phyloP scores from a whole-genome alignment of 768 basidiomycete species.

The Rhodocollybia butyracea region DNA sequence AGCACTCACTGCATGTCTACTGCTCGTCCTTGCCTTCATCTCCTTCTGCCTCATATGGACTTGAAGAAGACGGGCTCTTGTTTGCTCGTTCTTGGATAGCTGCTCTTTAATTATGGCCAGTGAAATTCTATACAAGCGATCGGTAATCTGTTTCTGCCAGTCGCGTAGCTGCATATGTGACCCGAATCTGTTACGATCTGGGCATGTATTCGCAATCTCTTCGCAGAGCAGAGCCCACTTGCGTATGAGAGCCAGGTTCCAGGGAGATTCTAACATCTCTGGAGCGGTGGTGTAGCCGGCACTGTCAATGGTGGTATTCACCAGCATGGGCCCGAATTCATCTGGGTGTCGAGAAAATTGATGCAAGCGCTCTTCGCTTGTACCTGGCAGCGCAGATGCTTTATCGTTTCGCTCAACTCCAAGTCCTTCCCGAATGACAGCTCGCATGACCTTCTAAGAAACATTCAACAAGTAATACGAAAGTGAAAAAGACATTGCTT shows the following conservation, averaged over 20 bases:
- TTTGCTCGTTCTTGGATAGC: not conserved
- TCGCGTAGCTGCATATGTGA: not conserved
- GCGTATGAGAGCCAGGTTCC: not conserved
- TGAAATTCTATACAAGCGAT: not conserved
- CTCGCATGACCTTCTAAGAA: not conserved
- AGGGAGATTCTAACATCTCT: not conserved
- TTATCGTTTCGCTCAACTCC: not conserved
- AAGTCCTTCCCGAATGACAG: not conserved
- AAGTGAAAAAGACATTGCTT: not conserved
- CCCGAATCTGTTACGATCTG: not conserved
- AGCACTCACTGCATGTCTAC: not conserved
- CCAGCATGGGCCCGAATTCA: not conserved
- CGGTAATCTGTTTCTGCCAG: not conserved
- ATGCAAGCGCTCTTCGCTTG: not conserved
- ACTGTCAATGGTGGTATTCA: not conserved
- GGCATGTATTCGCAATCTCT: not conserved
- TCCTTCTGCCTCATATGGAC: not conserved
- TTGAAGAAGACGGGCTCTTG: not conserved
- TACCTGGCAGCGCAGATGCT: not conserved
- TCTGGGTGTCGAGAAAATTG: not conserved
- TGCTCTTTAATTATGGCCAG: not conserved
- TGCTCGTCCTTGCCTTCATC: not conserved
- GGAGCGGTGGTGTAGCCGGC: not conserved
- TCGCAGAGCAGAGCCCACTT: not conserved
- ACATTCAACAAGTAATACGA: not conserved